Evolutionary conservation across 305 asterid genomes (phyloP).

Genomic region (Ilex paraguariensis): DNA sequence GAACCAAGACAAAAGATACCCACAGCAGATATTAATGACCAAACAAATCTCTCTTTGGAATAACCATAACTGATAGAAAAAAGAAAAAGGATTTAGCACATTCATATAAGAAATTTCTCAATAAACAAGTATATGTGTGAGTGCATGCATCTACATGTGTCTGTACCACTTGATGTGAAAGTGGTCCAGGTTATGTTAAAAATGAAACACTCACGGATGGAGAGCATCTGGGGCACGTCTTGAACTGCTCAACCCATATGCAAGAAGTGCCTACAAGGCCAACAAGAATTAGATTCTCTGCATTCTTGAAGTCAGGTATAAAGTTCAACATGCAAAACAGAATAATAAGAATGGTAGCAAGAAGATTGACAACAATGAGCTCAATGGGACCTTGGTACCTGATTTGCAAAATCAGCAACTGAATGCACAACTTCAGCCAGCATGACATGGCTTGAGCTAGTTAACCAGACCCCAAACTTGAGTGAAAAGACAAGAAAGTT

Average conservation of each 20-base stretch:
- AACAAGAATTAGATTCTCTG: constrained; percentile 13
- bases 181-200: neutral
- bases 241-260: constrained; percentile 93
- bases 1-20: constrained; percentile 96
- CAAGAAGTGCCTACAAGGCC: constrained; percentile 79
- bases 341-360: neutral
- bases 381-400: constrained; percentile 39
- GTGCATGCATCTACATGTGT: constrained; percentile 4
- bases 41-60: constrained; percentile 97
- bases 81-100: constrained; percentile 19
- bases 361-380: neutral
- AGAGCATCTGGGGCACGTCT: constrained; percentile 97
- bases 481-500: constrained; percentile 95
- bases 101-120: neutral
- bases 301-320: constrained; percentile 10
- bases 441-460: constrained; percentile 93
- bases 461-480: constrained; percentile 94
- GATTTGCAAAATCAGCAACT: constrained; percentile 94
- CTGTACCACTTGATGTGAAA: neutral
- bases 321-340: constrained; percentile 5
- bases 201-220: constrained; percentile 74
- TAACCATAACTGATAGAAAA: constrained; percentile 66
- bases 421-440: constrained; percentile 96
- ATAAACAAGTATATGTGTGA: constrained; percentile 2
- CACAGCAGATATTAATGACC: constrained; percentile 98